A percentile compares a stretch with the other conserved stretches of the same genome.
Conservation (phyloP, 1,284 basidiomycete genomes). For the Farysia itapuensis region DNA sequence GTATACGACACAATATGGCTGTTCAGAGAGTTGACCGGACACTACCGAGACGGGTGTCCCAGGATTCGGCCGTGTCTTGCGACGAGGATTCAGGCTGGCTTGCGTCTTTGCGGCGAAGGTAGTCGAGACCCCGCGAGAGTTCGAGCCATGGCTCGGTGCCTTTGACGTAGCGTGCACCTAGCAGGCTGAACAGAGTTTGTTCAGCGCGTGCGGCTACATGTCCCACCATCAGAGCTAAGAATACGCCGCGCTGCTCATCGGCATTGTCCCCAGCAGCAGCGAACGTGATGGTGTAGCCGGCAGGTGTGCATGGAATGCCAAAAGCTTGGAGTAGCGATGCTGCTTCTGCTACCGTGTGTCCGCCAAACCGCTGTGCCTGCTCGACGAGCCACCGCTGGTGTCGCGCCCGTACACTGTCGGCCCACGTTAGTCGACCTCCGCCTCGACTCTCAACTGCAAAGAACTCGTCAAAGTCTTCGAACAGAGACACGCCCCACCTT, state of each 20-base stretch:
- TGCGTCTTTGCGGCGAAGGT: no score
- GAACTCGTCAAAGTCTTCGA: slow-evolving; percentile 62
- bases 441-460: slow-evolving; percentile 22
- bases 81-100: no score
- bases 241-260: background rate
- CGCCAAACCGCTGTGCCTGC: background rate
- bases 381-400: background rate
- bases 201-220: background rate
- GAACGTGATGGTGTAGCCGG: background rate
- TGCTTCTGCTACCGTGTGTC: background rate
- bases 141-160: background rate
- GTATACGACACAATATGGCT: no score
- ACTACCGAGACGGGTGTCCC: background rate
- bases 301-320: background rate
- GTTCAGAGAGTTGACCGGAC: background rate
- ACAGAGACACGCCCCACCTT: slow-evolving; percentile 59
- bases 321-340: background rate
- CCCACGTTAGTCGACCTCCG: background rate
- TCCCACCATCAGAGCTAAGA: background rate
- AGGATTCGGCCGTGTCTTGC: no score
- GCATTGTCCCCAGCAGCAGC: no score
- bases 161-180: background rate
- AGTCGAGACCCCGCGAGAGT: background rate
- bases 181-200: background rate
- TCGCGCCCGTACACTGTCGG: background rate